Evolutionary conservation across 2,329 filamentous ascomycete species (phyloP), one percentile per base, ranked within the genome.

Genomic region (Cordyceps militaris): DNA sequence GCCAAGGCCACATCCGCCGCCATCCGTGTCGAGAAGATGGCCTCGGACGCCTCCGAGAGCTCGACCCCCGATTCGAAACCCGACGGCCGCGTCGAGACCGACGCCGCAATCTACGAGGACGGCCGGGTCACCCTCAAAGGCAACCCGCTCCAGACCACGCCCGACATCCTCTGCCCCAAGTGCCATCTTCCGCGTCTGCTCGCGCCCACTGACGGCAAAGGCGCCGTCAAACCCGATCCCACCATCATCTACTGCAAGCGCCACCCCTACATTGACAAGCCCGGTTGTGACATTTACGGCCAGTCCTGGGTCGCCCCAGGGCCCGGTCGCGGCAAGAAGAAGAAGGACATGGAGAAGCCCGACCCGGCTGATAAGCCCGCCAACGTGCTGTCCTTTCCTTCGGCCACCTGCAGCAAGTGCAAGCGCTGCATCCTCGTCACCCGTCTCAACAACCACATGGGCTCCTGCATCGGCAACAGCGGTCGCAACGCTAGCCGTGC

Each of bases 201-300:
- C 63, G 79, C 90, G 66, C 88, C 88, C 19, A 87, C 84, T 64
- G 85, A 87, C 66, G 86, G 86, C 64, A 85, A 82, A 65, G 86
- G 86, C 47, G 79, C 85, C 13, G 74, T 74, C 66, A 84, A 83
- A 66, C 85, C 85, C 44, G 83, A 87, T 59, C 87, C 87, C 0
- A 77, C 79, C 62, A 76, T 85, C 63, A 83, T 86, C 63, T 92
- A 91, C 76, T 93, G 89, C 79, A 89, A 89, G 71, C 85, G 85
- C 63, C 84, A 87, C 60, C 88, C 88, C 0, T 92, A 87, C 76
- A 88, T 90, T 60, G 83, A 89, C 63, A 86, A 88, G 68, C 78
- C 84, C 2, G 87, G 87, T 60, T 88, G 85, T 73, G 88, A 93
- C 70, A 89, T 92, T 62, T 91, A 91, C 71, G 88, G 87, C 52